A percentile compares a stretch with the other conserved stretches of the same genome.
These are phyloP conservation scores for Cicer judaicum DNA, from an alignment of 306 rosid species.

Conservation along the genomic window DNA sequence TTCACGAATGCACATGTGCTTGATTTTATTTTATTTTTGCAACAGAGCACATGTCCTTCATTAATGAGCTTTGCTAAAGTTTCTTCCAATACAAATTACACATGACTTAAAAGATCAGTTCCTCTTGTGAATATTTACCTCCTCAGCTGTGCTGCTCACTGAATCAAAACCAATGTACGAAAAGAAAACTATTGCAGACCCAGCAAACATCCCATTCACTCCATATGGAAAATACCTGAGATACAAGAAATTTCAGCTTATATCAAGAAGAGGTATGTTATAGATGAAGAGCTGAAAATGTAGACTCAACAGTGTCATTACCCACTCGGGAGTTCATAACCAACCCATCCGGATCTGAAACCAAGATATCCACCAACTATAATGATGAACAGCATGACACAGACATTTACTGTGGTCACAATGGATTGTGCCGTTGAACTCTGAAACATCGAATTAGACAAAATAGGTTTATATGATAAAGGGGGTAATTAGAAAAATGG, in stretches of 20 bases:
- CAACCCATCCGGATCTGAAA: slow-evolving; percentile 71
- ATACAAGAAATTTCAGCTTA: slow-evolving; percentile 35
- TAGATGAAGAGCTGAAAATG: slow-evolving; percentile 38
- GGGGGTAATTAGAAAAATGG: slow-evolving; percentile 21
- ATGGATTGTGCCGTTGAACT: slow-evolving; percentile 68
- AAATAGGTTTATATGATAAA: slow-evolving; percentile 19
- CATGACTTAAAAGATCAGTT: slow-evolving; percentile 15
- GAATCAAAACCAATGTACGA: slow-evolving; percentile 80
- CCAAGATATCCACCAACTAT: slow-evolving; percentile 71
- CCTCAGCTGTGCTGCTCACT: slow-evolving; percentile 76
- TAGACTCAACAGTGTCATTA: slow-evolving; percentile 44
- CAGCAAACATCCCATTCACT: slow-evolving; percentile 68
- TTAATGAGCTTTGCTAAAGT: slow-evolving; percentile 21
- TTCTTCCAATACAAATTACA: slow-evolving; percentile 29
- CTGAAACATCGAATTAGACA: slow-evolving; percentile 54
- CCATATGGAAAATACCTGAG: slow-evolving; percentile 72
- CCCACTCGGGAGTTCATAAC: slow-evolving; percentile 72
- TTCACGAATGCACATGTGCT: slow-evolving; percentile 3
- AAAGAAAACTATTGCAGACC: slow-evolving; percentile 77
- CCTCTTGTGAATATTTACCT: slow-evolving; percentile 53
- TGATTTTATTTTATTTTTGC: no score
- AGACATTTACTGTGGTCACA: slow-evolving; percentile 62
- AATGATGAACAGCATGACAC: slow-evolving; percentile 66
- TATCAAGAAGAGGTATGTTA: slow-evolving; percentile 13
- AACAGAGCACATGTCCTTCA: neutral